Conservation (phyloP, 768 basidiomycete genomes). For the Tulasnella sp. region DNA sequence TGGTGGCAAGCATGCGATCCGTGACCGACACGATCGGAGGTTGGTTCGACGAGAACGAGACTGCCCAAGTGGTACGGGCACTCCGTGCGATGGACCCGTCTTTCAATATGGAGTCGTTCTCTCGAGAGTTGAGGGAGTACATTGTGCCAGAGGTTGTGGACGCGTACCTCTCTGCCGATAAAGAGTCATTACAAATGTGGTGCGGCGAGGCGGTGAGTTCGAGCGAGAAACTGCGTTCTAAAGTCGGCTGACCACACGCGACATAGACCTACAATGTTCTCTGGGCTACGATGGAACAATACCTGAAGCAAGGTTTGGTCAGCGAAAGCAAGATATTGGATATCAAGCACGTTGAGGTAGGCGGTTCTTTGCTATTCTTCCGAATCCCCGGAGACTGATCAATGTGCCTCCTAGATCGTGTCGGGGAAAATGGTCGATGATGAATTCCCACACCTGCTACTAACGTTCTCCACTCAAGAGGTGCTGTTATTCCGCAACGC, state of each 20-base stretch:
- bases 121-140: conserved; percentile 85
- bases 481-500: conserved; percentile 82
- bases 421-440: conserved; percentile 84
- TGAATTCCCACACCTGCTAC: conserved; percentile 73
- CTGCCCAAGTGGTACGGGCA: conserved; percentile 80
- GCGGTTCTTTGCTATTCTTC: conserved; percentile 23
- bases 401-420: conserved; percentile 42
- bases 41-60: conserved; percentile 90
- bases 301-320: conserved; percentile 76
- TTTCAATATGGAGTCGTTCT: conserved; percentile 78
- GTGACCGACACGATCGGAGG: conserved; percentile 77
- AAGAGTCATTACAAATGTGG: conserved; percentile 76
- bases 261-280: conserved; percentile 89
- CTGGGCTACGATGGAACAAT: conserved; percentile 95
- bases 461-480: conserved; percentile 90
- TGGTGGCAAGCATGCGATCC: conserved; percentile 65
- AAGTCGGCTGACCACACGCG: neutral
- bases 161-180: conserved; percentile 84
- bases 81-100: conserved; percentile 81
- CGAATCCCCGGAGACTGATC: neutral
- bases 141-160: conserved; percentile 97
- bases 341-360: conserved; percentile 92
- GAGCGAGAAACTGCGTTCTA: neutral
- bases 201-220: conserved; percentile 83
- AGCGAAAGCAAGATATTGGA: conserved; percentile 92